Evolutionary conservation across 106 monocot genomes (phyloP), one percentile per base, ranked within the genome.

Genomic region (Posidonia australis): DNA sequence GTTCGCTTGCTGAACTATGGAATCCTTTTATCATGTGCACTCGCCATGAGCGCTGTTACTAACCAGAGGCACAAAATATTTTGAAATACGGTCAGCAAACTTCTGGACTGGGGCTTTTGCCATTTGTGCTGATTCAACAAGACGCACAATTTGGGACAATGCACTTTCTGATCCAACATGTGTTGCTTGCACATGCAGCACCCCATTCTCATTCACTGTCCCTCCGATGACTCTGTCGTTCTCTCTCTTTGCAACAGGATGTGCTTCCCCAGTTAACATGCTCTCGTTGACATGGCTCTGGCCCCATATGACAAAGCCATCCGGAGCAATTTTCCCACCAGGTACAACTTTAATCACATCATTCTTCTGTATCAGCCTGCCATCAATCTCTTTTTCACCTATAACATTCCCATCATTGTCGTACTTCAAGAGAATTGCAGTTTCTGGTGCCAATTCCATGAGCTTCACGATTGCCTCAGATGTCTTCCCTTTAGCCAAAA

Each of bases 251-350:
- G 77, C 76, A 70, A 92, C 76, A 29, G 92, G 88, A 4, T 53
- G 70, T 53, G 92, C 82, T 80, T 92, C 92, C 2, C 92, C 92
- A 29, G 92, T 92, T 66, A 92, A 85, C 92, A 92, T 92, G 76
- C 92, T 85, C 63, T 92, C 92, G 69, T 92, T 85, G 18, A 92
- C 79, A 81, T 92, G 77, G 58, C 92, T 92, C 63, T 85, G 84
- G 30, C 92, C 92, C 92, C 92, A 88, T 51, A 85, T 74, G 46
- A 92, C 85, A 67, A 81, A 57, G 14, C 91, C 91, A 79, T 92
- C 91, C 20, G 81, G 83, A 64, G 91, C 83, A 22, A 92, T 76
- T 66, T 86, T 92, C 4, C 72, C 91, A 69, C 91, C 86, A 7
- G 91, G 83, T 18, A 84, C 28, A 63, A 92, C 72, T 77, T 86